Evolutionary conservation across 2,329 filamentous ascomycete species (phyloP).

Genomic region (Neopestalotiopsis sp.): DNA sequence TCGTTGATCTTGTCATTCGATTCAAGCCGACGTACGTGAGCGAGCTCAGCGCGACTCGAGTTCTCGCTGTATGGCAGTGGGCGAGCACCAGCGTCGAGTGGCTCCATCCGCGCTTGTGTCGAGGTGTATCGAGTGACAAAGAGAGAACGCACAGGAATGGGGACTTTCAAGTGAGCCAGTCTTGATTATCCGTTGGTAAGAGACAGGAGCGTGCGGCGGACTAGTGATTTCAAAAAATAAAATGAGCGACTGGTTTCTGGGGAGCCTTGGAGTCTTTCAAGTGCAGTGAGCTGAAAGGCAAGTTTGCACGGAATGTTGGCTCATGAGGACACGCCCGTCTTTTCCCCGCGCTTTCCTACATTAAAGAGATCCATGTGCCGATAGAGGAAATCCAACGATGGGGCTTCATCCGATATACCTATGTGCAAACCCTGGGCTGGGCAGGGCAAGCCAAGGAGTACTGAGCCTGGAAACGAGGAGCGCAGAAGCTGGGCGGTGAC

Average conservation of each 20-base stretch:
- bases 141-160: not conserved
- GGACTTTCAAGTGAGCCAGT: not conserved
- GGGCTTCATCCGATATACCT: not conserved
- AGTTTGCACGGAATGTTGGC: not conserved
- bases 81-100: conserved; percentile 10
- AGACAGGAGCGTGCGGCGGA: not conserved
- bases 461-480: not conserved
- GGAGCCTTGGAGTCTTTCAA: not conserved
- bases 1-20: not conserved
- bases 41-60: conserved; percentile 11
- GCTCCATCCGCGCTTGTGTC: conserved; percentile 8
- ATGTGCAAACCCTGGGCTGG: not conserved
- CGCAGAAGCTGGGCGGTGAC: not conserved
- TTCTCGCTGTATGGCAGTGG: not conserved
- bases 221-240: not conserved
- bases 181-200: not conserved
- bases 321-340: not conserved
- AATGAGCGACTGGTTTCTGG: not conserved
- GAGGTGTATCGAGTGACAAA: too few species aligned
- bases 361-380: not conserved
- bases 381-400: not conserved
- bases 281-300: not conserved
- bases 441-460: not conserved
- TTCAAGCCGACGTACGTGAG: not conserved
- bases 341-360: not conserved